These are phyloP conservation scores for Elsinoe perseae DNA, from an alignment of 2,329 filamentous ascomycete genomes.

Conservation along the genomic window DNA sequence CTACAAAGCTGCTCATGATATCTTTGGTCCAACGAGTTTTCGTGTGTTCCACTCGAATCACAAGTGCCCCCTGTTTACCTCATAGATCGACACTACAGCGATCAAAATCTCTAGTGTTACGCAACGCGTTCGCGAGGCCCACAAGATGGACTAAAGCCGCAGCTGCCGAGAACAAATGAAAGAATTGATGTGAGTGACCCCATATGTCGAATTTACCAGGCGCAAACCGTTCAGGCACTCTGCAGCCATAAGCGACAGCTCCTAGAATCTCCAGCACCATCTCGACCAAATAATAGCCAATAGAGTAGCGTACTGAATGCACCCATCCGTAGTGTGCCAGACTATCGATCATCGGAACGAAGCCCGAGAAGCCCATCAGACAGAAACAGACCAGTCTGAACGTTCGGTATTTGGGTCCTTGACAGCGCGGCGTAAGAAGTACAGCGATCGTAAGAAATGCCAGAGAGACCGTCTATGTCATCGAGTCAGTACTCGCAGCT, in stretches of 20 bases:
- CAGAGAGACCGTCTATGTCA: not conserved
- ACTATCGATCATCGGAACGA: constrained; percentile 8
- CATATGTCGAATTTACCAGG: constrained; percentile 82
- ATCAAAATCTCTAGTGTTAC: not conserved
- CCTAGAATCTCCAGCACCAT: not conserved
- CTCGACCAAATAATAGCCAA: constrained; percentile 1
- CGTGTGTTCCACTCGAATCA: too few species aligned
- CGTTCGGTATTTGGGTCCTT: not conserved
- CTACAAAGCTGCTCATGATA: too few species aligned
- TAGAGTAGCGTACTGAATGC: not conserved
- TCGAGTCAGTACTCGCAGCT: not conserved
- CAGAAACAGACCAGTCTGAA: not conserved
- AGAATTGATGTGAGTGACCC: constrained; percentile 92
- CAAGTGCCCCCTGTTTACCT: too few species aligned
- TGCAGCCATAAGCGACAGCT: constrained; percentile 25
- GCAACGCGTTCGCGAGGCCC: not conserved
- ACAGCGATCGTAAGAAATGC: not conserved
- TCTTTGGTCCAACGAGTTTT: too few species aligned
- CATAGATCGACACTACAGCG: too few species aligned
- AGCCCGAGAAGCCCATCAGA: constrained; percentile 2
- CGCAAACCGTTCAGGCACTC: constrained; percentile 71
- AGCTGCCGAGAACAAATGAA: constrained; percentile 77
- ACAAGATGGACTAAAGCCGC: constrained; percentile 57
- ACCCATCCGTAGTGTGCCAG: not conserved
- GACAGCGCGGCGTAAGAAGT: not conserved